Percentiles rank a stretch among this genome's conserved stretches.
Evolutionary conservation across 306 rosid species (phyloP).

Genomic region (Vachellia collinsii): DNA sequence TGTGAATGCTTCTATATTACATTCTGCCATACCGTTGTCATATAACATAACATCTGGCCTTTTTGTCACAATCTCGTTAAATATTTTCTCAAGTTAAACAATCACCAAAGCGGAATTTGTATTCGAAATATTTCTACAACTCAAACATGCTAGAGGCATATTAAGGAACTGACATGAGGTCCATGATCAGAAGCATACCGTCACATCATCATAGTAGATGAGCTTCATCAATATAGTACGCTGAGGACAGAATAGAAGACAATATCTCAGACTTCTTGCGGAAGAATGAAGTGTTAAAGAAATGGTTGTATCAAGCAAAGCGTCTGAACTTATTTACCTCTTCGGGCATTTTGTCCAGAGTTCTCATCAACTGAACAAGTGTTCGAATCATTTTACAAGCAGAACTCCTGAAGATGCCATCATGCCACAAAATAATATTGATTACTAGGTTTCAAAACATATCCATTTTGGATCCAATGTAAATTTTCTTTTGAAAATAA

Average conservation of each 20-base stretch:
- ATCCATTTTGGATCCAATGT: neutral
- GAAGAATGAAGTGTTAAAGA: slow-evolving; percentile 6
- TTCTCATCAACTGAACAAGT: slow-evolving; percentile 93
- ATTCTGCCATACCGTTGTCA: neutral
- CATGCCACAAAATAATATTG: slow-evolving; percentile 15
- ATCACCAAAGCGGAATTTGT: slow-evolving; percentile 1
- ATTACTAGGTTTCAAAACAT: neutral
- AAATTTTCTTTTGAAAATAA: slow-evolving; percentile 29
- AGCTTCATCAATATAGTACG: slow-evolving; percentile 95
- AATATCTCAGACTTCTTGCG: slow-evolving; percentile 9
- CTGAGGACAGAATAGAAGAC: slow-evolving; percentile 54
- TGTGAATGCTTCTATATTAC: neutral
- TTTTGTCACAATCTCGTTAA: slow-evolving; percentile 28
- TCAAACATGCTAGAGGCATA: slow-evolving; percentile 7
- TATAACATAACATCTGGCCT: slow-evolving; percentile 28
- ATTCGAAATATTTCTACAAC: slow-evolving; percentile 11
- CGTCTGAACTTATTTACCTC: slow-evolving; percentile 59
- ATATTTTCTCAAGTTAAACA: slow-evolving; percentile 29
- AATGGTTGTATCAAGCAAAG: slow-evolving; percentile 22
- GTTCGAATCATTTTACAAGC: slow-evolving; percentile 99
- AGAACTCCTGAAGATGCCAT: slow-evolving; percentile 75
- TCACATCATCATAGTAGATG: slow-evolving; percentile 82
- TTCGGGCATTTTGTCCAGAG: slow-evolving; percentile 96
- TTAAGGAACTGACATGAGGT: slow-evolving; percentile 18
- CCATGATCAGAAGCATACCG: slow-evolving; percentile 56